Conservation (phyloP, 2,329 filamentous ascomycete genomes). For the Fonsecaea nubica region DNA sequence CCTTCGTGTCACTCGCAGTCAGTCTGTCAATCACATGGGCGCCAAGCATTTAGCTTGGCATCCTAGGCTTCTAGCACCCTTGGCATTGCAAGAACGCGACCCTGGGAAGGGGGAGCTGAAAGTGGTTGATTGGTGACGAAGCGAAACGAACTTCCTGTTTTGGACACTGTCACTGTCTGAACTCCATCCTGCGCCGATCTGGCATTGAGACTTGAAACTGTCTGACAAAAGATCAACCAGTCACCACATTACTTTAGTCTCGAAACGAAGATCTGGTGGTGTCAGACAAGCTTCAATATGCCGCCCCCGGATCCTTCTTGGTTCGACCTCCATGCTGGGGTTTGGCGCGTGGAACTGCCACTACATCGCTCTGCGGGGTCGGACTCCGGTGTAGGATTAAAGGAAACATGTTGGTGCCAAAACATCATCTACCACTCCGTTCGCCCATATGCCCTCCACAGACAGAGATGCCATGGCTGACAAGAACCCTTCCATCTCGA, state of each 20-base stretch:
- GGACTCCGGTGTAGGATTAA: not conserved
- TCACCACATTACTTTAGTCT: not conserved
- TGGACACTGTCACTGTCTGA: not conserved
- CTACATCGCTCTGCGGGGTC: not conserved
- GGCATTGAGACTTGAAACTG: not conserved
- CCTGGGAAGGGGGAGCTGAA: not conserved
- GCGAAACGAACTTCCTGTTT: not conserved
- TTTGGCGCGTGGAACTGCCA: not conserved
- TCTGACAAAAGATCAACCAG: not conserved
- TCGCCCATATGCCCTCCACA: not conserved
- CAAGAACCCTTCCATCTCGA: conserved; percentile 1
- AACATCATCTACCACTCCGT: not conserved
- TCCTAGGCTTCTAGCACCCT: not conserved
- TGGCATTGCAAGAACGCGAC: not conserved
- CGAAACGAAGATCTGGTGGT: not conserved
- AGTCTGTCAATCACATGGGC: not conserved
- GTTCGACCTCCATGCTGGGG: not conserved
- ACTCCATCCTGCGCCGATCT: not conserved
- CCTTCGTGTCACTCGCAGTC: not conserved
- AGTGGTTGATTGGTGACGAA: conserved; percentile 11
- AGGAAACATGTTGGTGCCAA: not conserved
- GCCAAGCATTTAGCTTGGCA: not conserved
- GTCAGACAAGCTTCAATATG: not conserved
- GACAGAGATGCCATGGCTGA: conserved; percentile 7
- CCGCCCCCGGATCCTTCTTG: not conserved